A percentile compares a stretch with the other conserved stretches of the same genome.
Conservation (phyloP, 176 grass and related monocot genomes). For the Calamus simplicifolius region DNA sequence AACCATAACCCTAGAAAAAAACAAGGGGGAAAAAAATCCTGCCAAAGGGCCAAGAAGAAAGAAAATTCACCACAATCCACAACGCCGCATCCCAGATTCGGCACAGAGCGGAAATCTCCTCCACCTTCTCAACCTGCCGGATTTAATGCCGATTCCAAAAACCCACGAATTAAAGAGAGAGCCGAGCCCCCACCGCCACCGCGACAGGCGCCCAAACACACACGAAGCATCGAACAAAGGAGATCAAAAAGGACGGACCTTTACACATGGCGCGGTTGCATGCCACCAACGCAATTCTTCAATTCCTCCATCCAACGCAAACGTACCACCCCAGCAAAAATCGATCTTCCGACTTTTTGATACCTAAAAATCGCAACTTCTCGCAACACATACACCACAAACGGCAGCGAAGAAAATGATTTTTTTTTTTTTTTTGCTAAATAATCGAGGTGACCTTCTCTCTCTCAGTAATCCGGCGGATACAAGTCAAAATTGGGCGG, state of each 20-base stretch:
- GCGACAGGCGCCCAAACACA: too few relatives aligned
- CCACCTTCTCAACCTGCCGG: background rate
- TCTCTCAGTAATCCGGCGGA: too few relatives aligned
- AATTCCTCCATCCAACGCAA: constrained; percentile 12
- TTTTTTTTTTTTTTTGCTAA: too few relatives aligned
- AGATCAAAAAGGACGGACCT: constrained; percentile 28
- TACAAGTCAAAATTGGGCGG: too few relatives aligned
- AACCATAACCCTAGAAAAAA: too few relatives aligned
- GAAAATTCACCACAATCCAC: background rate
- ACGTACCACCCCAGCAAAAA: background rate
- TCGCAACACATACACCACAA: too few relatives aligned
- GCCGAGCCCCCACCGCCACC: background rate
- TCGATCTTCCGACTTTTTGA: constrained; percentile 10
- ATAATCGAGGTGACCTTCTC: too few relatives aligned
- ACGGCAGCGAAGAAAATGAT: too few relatives aligned
- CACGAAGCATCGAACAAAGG: background rate
- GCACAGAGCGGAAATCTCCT: background rate
- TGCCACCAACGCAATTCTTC: constrained; percentile 16
- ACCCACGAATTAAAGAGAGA: constrained; percentile 2
- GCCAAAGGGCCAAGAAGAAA: background rate
- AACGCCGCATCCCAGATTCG: background rate
- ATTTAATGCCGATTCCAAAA: constrained; percentile 15
- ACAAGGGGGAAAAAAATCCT: background rate
- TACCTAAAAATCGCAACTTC: background rate
- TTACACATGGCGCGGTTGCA: constrained; percentile 20